phyloP scores from a whole-genome alignment of 352 stramenopile species.

The Phytophthora fragariaefolia region DNA sequence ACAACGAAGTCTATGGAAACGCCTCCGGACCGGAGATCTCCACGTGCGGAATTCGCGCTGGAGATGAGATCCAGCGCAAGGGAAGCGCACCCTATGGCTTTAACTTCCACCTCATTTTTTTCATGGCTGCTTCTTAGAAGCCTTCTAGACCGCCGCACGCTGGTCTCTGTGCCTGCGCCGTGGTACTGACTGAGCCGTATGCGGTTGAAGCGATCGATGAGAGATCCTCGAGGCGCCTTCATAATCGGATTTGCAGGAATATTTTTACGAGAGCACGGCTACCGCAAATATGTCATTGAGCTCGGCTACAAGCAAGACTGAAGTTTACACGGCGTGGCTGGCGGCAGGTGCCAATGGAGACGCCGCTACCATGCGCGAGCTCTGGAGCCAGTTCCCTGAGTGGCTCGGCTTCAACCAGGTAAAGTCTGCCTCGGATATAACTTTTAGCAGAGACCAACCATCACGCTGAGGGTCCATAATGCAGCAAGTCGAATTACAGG shows the following conservation, averaged over 20 bases:
- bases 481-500: slow-evolving; percentile 9
- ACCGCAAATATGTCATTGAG: not conserved
- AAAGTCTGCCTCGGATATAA: slow-evolving; percentile 14
- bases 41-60: too few relatives aligned
- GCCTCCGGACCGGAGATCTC: too few relatives aligned
- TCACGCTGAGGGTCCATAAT: not conserved
- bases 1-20: too few relatives aligned
- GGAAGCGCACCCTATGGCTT: not conserved
- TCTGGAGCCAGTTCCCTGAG: slow-evolving; percentile 15
- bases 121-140: not conserved
- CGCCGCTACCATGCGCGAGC: slow-evolving; percentile 16
- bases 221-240: not conserved
- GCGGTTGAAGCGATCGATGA: not conserved
- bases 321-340: slow-evolving; percentile 31
- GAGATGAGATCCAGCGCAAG: not conserved
- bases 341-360: slow-evolving; percentile 19
- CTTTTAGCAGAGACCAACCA: slow-evolving; percentile 6
- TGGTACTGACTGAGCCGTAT: not conserved
- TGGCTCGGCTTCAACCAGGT: slow-evolving; percentile 38
- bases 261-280: not conserved
- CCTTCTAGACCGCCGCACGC: not conserved
- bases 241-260: not conserved
- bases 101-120: not conserved
- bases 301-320: not conserved
- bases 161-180: not conserved